Conservation (phyloP, 352 stramenopile genomes). For the Aphanomyces euteiches region DNA sequence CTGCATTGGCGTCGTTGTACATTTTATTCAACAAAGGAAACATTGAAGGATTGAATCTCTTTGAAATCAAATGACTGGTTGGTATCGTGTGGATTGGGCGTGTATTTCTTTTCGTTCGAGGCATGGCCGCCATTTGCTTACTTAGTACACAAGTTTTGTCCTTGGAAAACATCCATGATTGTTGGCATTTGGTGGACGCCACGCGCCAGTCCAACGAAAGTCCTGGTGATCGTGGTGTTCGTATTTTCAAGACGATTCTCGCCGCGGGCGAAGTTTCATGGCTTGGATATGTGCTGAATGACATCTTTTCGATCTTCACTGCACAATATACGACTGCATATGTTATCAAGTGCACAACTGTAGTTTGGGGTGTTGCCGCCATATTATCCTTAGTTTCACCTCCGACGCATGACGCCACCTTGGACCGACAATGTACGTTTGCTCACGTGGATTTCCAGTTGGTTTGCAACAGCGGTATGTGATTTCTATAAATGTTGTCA, state of each 20-base stretch:
- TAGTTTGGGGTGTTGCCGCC: constrained; percentile 7
- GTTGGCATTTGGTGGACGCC: not conserved
- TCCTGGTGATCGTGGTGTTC: not conserved
- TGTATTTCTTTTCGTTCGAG: not conserved
- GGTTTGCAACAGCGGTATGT: constrained; percentile 11
- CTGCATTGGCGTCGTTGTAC: not conserved
- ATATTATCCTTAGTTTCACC: not conserved
- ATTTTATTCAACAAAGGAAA: not conserved
- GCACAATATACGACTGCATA: constrained; percentile 5
- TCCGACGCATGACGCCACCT: not conserved
- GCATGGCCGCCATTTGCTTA: not conserved
- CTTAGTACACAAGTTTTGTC: not conserved
- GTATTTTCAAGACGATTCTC: constrained; percentile 15
- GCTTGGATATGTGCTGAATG: constrained; percentile 9
- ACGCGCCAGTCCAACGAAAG: not conserved
- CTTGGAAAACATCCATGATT: not conserved
- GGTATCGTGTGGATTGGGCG: constrained; percentile 22
- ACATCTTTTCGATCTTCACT: constrained; percentile 9
- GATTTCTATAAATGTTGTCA: not conserved
- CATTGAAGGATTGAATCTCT: constrained; percentile 19
- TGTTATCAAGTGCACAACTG: not conserved
- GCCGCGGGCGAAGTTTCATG: constrained; percentile 1
- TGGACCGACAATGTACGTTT: not conserved
- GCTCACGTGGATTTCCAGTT: constrained; percentile 24
- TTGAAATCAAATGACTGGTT: constrained; percentile 23